Percentiles rank a stretch among this genome's conserved stretches.
Evolutionary conservation across 2,329 filamentous ascomycete genomes (phyloP).

Genomic region (Zymoseptoria pseudotritici): DNA sequence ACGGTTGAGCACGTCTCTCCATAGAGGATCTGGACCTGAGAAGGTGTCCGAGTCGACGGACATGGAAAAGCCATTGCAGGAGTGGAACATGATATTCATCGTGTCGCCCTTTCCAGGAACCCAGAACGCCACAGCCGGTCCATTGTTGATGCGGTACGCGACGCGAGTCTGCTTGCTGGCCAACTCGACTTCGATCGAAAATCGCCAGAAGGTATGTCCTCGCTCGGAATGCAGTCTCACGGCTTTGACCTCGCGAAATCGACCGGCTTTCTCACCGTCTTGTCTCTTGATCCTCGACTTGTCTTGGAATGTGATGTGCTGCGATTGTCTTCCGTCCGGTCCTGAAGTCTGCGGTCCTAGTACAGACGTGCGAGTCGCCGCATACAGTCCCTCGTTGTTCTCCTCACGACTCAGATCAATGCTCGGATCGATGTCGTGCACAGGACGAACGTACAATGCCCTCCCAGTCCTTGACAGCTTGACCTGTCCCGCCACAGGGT

Average conservation of each 20-base stretch:
- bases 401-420: constrained; percentile 73
- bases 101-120: constrained; percentile 74
- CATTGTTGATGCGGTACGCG: constrained; percentile 90
- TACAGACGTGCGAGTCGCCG: constrained; percentile 37
- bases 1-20: constrained; percentile 89
- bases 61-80: constrained; percentile 89
- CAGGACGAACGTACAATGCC: constrained; percentile 78
- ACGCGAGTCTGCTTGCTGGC: constrained; percentile 70
- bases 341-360: constrained; percentile 22
- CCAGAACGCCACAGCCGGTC: constrained; percentile 87
- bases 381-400: constrained; percentile 75
- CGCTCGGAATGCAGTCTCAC: constrained; percentile 76
- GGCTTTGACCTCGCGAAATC: constrained; percentile 76
- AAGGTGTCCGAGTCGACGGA: constrained; percentile 71
- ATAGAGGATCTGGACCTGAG: constrained; percentile 89
- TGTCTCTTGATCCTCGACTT: constrained; percentile 43
- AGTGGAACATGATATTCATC: constrained; percentile 99
- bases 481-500: constrained; percentile 79
- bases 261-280: constrained; percentile 74
- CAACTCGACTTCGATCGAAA: constrained; percentile 89
- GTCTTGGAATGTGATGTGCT: constrained; percentile 34
- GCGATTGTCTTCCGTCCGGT: constrained; percentile 17
- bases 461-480: constrained; percentile 80
- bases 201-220: constrained; percentile 93
- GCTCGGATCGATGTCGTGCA: constrained; percentile 74